Base-by-base conservation (phyloP, 768 basidiomycete genomes). In the Hirschioporus abietinus region DNA sequence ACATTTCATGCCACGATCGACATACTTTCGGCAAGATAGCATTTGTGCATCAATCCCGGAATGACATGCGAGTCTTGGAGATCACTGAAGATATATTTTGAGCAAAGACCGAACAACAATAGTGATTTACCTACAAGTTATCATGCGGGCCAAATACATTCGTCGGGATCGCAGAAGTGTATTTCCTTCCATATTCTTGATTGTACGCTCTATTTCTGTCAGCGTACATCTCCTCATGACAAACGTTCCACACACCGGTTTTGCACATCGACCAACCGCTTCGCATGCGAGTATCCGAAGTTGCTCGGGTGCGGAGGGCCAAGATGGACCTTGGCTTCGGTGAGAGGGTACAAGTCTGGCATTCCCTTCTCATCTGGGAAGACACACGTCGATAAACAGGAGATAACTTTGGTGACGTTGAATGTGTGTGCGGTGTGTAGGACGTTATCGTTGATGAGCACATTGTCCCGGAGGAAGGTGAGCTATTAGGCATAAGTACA, bases 221-320 rank as follows among this genome's bases (percentile, higher is more conserved):
- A 27, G 63, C 71, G 23, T 25, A 42, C 36, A 17, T 36, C 9
- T 23, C n/a, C 25, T 58, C 15, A 42, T 24, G 57, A 42, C 17
- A 27, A 23, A 69, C 9, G 71, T 23, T 27, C 2, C 12, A 68
- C 89, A 66, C 67, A 95, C 95, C 91, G 95, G 74, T 98, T 98
- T 74, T 94, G 91, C 1, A 97, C 88, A 74, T 98, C 96, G 8
- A 99, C 94, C 83, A 98, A 85, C 23, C 96, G 85, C 78, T 99
- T 99, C 58, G 94, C 95, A 72, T 98, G 91, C 1, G 96, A 92
- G 72, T 99, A 99, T 34, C 96, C 96, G 79, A 93, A 98, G 83
- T 98, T 98, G 71, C 92, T 94, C 66, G 89, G 83, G 74, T 99
- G 96, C 7, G 96, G 96, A 24, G 92, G 93, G 23, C 96, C 96